Percentiles rank a stretch among this genome's conserved stretches.
Evolutionary conservation across 169 alveolate genomes (phyloP).

Genomic region (Babesia sp.): DNA sequence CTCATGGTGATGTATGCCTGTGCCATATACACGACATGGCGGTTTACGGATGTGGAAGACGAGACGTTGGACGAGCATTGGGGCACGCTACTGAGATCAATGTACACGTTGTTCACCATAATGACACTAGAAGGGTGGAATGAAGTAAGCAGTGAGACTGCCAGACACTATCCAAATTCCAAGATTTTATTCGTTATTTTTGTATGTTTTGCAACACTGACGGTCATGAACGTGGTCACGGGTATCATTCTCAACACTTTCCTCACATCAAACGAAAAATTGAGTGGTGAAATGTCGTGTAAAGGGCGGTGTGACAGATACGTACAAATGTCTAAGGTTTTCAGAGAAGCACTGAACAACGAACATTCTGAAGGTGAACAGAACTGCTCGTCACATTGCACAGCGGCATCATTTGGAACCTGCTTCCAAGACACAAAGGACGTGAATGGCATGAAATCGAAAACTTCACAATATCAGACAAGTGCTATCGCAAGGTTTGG

Average conservation of each 20-base stretch:
- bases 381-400: neutral
- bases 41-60: slow-evolving; percentile 56
- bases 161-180: slow-evolving; percentile 63
- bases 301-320: slow-evolving; percentile 23
- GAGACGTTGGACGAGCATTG: slow-evolving; percentile 66
- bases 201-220: slow-evolving; percentile 71
- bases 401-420: neutral
- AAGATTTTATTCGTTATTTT: slow-evolving; percentile 67
- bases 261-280: slow-evolving; percentile 31
- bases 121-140: slow-evolving; percentile 78
- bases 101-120: slow-evolving; percentile 73
- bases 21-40: slow-evolving; percentile 57
- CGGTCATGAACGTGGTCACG: slow-evolving; percentile 74
- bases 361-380: neutral
- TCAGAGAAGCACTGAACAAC: neutral
- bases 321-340: neutral
- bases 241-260: slow-evolving; percentile 59
- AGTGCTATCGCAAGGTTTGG: neutral
- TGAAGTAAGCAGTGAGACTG: slow-evolving; percentile 70
- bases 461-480: too few species aligned
- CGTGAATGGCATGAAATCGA: neutral
- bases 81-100: slow-evolving; percentile 69
- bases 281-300: slow-evolving; percentile 19
- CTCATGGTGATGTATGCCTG: slow-evolving; percentile 43
- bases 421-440: neutral